phyloP scores from a whole-genome alignment of 192 early-diverging fungal genomes.

The Tieghemiomyces parasiticus region DNA sequence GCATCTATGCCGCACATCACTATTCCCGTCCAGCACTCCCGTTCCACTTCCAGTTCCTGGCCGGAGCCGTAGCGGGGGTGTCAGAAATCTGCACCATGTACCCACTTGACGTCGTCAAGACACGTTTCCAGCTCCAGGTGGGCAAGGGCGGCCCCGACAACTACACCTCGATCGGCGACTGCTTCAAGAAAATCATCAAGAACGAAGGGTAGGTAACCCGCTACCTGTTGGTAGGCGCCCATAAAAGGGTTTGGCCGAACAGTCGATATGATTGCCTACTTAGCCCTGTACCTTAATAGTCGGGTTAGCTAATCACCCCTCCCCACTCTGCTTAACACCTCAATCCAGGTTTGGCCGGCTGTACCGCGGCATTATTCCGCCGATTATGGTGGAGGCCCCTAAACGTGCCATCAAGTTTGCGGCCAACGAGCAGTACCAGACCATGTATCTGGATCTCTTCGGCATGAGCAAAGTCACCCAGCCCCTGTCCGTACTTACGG shows the following conservation, averaged over 20 bases:
- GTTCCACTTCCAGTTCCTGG: slow-evolving; percentile 62
- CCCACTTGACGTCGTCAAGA: slow-evolving; percentile 92
- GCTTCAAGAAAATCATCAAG: slow-evolving; percentile 47
- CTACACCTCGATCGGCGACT: slow-evolving; percentile 48
- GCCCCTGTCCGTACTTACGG: slow-evolving; percentile 64
- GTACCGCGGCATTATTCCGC: slow-evolving; percentile 90
- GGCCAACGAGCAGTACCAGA: slow-evolving; percentile 76
- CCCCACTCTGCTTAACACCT: too few species aligned
- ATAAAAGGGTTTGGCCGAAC: too few species aligned
- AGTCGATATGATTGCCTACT: too few species aligned
- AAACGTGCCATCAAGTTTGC: slow-evolving; percentile 97
- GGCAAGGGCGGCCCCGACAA: slow-evolving; percentile 33
- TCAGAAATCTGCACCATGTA: slow-evolving; percentile 94
- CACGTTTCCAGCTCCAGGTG: slow-evolving; percentile 77
- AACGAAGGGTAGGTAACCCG: slow-evolving; percentile 50
- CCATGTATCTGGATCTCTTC: slow-evolving; percentile 52
- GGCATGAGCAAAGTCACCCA: slow-evolving; percentile 59
- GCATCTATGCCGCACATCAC: too few species aligned
- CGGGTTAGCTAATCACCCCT: too few species aligned
- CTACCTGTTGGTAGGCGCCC: too few species aligned
- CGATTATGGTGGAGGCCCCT: slow-evolving; percentile 94
- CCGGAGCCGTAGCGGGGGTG: slow-evolving; percentile 66
- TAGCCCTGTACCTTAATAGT: too few species aligned
- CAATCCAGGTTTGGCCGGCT: slow-evolving; percentile 42
- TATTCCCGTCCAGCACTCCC: slow-evolving; percentile 36